Percentiles rank a stretch among this genome's conserved stretches.
Conservation (phyloP, 1,284 basidiomycete species). For the Ganoderma leucocontextum region DNA sequence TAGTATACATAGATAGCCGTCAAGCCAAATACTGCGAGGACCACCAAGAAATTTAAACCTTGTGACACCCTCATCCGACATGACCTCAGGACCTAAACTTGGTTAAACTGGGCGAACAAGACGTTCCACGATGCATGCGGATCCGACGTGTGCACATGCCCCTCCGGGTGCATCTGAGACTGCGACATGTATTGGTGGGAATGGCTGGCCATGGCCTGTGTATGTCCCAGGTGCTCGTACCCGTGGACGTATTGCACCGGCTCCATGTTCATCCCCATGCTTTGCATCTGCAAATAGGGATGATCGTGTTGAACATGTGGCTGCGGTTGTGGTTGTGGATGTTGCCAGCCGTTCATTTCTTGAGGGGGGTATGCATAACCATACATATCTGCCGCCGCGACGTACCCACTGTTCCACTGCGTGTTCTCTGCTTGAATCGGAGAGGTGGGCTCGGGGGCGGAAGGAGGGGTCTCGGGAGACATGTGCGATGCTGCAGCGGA, state of each 20-base stretch:
- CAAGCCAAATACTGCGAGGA: neutral
- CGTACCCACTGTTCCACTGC: conserved; percentile 26
- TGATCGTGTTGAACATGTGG: conserved; percentile 21
- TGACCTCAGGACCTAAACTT: conserved; percentile 15
- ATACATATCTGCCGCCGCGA: conserved; percentile 24
- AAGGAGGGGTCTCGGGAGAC: conserved; percentile 26
- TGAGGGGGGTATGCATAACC: conserved; percentile 32
- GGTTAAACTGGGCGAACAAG: conserved; percentile 40
- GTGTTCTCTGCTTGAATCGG: conserved; percentile 11
- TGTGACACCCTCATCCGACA: neutral
- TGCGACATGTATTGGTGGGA: conserved; percentile 28
- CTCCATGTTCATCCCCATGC: conserved; percentile 25
- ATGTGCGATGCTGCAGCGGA: conserved; percentile 26
- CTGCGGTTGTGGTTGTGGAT: conserved; percentile 35
- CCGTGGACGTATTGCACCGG: conserved; percentile 27
- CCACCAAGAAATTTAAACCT: neutral
- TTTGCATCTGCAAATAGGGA: conserved; percentile 27
- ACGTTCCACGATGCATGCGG: conserved; percentile 42
- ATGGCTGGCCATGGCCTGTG: conserved; percentile 13
- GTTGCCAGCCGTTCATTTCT: conserved; percentile 34
- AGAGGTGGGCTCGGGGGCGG: conserved; percentile 11
- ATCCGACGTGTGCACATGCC: conserved; percentile 33
- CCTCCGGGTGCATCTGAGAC: conserved; percentile 29
- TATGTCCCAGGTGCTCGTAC: conserved; percentile 28
- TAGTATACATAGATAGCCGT: neutral